Evolutionary conservation across 1,139 yeast species (phyloP).

Genomic region (Saccharomyces hybrid): DNA sequence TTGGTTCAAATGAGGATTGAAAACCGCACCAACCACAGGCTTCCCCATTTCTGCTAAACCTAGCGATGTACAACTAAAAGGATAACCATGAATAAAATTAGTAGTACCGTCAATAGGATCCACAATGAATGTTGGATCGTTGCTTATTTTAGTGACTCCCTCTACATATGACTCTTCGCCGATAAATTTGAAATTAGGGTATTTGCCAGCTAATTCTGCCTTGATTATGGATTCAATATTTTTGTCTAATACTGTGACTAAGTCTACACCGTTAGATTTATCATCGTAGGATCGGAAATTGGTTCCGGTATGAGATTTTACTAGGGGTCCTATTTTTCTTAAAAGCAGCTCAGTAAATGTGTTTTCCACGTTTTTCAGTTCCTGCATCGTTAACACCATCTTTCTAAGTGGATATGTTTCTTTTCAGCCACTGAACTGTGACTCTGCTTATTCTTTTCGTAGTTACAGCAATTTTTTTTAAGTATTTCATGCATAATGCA

Average conservation of each 20-base stretch:
- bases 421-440: too few species aligned
- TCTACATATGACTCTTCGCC: conserved; percentile 52
- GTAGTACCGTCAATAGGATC: conserved; percentile 63
- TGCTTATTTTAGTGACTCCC: conserved; percentile 39
- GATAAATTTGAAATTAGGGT: conserved; percentile 44
- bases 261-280: conserved; percentile 50
- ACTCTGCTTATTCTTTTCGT: neutral
- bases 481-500: neutral
- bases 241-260: conserved; percentile 54
- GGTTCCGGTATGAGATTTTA: conserved; percentile 41
- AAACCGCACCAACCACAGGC: conserved; percentile 55
- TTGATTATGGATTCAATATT: conserved; percentile 45
- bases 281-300: conserved; percentile 40
- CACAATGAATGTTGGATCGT: conserved; percentile 51
- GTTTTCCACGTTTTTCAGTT: conserved; percentile 23
- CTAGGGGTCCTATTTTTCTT: conserved; percentile 42
- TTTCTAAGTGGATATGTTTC: neutral
- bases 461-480: neutral
- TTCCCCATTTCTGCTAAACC: conserved; percentile 43
- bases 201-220: conserved; percentile 31
- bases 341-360: conserved; percentile 44
- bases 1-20: conserved; percentile 46
- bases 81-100: conserved; percentile 52
- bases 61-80: conserved; percentile 50
- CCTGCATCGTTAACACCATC: conserved; percentile 17